phyloP scores from a whole-genome alignment of 345 rosid species.

The Eutrema heterophyllum region DNA sequence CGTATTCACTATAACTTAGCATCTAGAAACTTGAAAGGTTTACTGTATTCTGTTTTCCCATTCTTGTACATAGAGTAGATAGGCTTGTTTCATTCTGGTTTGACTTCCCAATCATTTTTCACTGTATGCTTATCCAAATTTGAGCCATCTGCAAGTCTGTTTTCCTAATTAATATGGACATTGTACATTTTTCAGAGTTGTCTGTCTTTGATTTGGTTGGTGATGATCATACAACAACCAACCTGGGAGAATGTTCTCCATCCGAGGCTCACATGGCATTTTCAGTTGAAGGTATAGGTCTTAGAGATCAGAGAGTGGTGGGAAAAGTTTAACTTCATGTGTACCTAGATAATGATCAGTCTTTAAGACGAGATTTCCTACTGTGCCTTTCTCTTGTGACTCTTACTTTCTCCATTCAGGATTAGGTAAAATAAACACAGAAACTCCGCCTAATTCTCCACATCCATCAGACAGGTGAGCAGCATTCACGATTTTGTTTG shows the following conservation, averaged over 20 bases:
- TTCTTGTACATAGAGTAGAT: constrained; percentile 7
- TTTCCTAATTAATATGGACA: not conserved
- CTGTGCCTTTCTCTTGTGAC: not conserved
- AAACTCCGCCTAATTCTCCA: constrained; percentile 65
- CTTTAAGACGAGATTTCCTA: not conserved
- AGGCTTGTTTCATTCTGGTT: constrained; percentile 6
- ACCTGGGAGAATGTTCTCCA: constrained; percentile 33
- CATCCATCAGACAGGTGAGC: constrained; percentile 49
- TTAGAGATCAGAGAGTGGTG: not conserved
- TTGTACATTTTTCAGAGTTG: constrained; percentile 40
- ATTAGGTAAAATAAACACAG: constrained; percentile 60
- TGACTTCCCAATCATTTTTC: constrained; percentile 4
- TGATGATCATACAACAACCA: constrained; percentile 48
- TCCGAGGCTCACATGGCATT: constrained; percentile 76
- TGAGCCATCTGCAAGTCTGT: not conserved
- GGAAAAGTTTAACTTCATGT: not conserved
- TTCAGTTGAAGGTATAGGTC: constrained; percentile 67
- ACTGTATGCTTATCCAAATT: not conserved
- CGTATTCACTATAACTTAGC: constrained; percentile 15
- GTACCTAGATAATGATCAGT: not conserved
- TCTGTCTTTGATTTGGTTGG: constrained; percentile 72
- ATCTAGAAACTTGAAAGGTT: constrained; percentile 3
- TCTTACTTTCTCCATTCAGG: constrained; percentile 42
- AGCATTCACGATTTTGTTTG: not conserved
- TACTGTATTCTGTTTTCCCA: not conserved